These are phyloP conservation scores for Ustilago curta DNA, from an alignment of 1,284 basidiomycete genomes.

Conservation along the genomic window DNA sequence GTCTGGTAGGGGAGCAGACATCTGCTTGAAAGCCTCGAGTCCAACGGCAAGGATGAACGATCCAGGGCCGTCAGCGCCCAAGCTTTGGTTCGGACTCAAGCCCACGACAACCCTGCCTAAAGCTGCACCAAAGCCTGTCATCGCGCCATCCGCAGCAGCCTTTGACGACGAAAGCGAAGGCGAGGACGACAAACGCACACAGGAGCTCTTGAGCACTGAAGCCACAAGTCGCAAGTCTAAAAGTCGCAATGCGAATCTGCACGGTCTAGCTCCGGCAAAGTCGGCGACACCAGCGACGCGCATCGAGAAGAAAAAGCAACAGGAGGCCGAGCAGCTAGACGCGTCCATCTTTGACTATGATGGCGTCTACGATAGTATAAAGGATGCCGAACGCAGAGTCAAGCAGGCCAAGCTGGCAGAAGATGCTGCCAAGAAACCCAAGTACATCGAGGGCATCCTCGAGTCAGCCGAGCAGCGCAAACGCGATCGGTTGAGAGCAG, in stretches of 20 bases:
- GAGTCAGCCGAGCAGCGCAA: conserved; percentile 86
- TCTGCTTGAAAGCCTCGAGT: not conserved
- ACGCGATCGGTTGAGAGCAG: conserved; percentile 88
- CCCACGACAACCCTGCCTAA: conserved; percentile 5
- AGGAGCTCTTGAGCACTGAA: not conserved
- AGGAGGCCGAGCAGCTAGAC: conserved; percentile 82
- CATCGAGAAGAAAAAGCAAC: conserved; percentile 47
- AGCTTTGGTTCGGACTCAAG: conserved; percentile 57
- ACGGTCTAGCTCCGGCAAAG: conserved; percentile 25
- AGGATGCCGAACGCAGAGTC: conserved; percentile 80
- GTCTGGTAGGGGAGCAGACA: not conserved
- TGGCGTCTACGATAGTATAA: conserved; percentile 95
- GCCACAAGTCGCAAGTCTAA: conserved; percentile 3
- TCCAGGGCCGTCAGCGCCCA: conserved; percentile 19
- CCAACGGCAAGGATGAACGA: conserved; percentile 12
- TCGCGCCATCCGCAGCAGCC: conserved; percentile 27
- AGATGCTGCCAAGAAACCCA: conserved; percentile 78
- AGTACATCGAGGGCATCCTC: conserved; percentile 88
- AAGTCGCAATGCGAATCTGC: conserved; percentile 3
- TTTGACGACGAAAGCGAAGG: conserved; percentile 46
- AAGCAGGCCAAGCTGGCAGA: conserved; percentile 75
- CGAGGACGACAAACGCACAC: conserved; percentile 15
- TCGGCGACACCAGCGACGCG: conserved; percentile 50
- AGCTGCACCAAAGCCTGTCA: conserved; percentile 8
- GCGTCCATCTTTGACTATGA: conserved; percentile 93